These are phyloP conservation scores for Lecanosticta acicola DNA, from an alignment of 2,329 filamentous ascomycete genomes.

Conservation along the genomic window DNA sequence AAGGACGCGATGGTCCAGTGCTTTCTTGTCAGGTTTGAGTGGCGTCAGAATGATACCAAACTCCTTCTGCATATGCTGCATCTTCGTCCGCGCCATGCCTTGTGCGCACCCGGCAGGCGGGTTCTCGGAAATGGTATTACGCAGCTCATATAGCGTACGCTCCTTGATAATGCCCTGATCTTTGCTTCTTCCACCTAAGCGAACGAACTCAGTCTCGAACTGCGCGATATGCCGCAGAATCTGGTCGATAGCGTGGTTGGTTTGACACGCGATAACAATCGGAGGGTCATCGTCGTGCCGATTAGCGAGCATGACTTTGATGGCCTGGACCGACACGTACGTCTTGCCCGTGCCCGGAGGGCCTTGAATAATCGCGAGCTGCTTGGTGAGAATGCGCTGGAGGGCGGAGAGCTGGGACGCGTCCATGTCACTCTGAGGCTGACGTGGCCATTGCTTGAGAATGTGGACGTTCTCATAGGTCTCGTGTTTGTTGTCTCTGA, in stretches of 20 bases:
- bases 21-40: constrained; percentile 36
- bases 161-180: constrained; percentile 58
- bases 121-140: constrained; percentile 32
- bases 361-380: constrained; percentile 73
- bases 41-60: constrained; percentile 41
- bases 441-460: constrained; percentile 49
- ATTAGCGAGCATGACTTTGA: constrained; percentile 61
- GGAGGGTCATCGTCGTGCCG: constrained; percentile 54
- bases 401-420: constrained; percentile 65
- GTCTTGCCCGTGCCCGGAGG: constrained; percentile 75
- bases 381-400: constrained; percentile 62
- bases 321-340: constrained; percentile 66
- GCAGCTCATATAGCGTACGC: constrained; percentile 61
- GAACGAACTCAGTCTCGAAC: constrained; percentile 59
- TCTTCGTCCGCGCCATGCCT: constrained; percentile 35
- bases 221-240: constrained; percentile 59
- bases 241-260: constrained; percentile 86
- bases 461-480: constrained; percentile 48
- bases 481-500: constrained; percentile 30
- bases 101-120: constrained; percentile 39
- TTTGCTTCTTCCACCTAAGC: constrained; percentile 64
- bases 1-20: constrained; percentile 54
- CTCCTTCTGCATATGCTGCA: constrained; percentile 41
- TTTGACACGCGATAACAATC: constrained; percentile 77
- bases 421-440: constrained; percentile 53